Conservation (phyloP, 2,329 filamentous ascomycete species). For the Aspergillus costaricaensis region DNA sequence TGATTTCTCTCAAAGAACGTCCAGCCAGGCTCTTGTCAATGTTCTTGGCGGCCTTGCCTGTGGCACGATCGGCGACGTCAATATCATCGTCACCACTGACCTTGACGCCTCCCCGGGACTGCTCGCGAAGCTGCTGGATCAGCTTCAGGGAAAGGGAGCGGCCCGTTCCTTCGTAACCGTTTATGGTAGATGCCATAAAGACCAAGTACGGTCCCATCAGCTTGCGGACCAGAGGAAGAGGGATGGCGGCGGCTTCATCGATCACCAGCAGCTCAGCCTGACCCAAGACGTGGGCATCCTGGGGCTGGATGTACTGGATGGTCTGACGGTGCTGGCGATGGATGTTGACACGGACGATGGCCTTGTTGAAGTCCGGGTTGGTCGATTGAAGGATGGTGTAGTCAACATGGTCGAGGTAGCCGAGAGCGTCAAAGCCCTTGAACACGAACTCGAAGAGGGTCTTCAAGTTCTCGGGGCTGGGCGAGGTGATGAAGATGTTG, state of each 20-base stretch:
- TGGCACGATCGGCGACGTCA: slow-evolving; percentile 74
- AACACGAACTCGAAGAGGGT: slow-evolving; percentile 98
- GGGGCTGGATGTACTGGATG: slow-evolving; percentile 96
- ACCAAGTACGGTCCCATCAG: slow-evolving; percentile 95
- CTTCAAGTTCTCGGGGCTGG: slow-evolving; percentile 96
- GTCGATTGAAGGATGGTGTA: slow-evolving; percentile 98
- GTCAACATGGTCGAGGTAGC: slow-evolving; percentile 91
- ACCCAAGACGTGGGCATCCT: slow-evolving; percentile 91
- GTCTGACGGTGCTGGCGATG: slow-evolving; percentile 94
- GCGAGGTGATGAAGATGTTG: slow-evolving; percentile 98
- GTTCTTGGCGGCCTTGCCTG: slow-evolving; percentile 70
- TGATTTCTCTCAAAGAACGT: slow-evolving; percentile 86
- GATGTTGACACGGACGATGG: slow-evolving; percentile 94
- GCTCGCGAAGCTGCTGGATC: slow-evolving; percentile 93
- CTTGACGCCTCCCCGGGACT: slow-evolving; percentile 69
- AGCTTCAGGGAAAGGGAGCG: slow-evolving; percentile 92
- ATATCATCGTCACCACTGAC: slow-evolving; percentile 57
- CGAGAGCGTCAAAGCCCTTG: slow-evolving; percentile 93
- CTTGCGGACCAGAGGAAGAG: slow-evolving; percentile 86
- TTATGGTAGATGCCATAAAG: slow-evolving; percentile 99
- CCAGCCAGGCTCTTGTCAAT: slow-evolving; percentile 63
- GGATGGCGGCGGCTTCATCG: slow-evolving; percentile 95
- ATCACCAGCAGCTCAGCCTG: slow-evolving; percentile 96
- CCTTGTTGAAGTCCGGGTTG: slow-evolving; percentile 98
- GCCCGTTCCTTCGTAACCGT: slow-evolving; percentile 96